Conservation (phyloP, 179 eudicot species). For the Spinacia oleracea region DNA sequence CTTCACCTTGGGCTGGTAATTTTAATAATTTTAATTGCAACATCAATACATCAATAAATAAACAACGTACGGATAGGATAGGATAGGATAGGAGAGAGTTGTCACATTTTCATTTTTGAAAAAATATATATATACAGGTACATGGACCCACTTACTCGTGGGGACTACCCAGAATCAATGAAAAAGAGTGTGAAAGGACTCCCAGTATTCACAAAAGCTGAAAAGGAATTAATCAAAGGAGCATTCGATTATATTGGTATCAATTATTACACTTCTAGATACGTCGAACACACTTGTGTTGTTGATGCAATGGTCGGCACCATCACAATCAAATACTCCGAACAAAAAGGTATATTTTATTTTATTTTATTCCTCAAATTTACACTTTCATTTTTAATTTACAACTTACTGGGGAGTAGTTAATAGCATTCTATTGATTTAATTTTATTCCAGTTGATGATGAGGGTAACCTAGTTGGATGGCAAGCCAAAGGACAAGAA, state of each 20-base stretch:
- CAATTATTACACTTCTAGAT: constrained; percentile 26
- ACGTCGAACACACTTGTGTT: neutral
- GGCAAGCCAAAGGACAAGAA: constrained; percentile 19
- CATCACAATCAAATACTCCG: neutral
- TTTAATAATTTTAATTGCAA: no score
- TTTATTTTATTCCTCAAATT: no score
- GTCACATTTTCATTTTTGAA: no score
- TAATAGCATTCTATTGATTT: neutral
- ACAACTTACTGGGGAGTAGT: no score
- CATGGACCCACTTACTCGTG: constrained; percentile 16
- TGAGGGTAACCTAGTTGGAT: neutral
- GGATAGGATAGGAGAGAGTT: no score
- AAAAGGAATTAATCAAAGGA: constrained; percentile 11
- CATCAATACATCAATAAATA: no score
- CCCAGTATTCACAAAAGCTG: constrained; percentile 6
- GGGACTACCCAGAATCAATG: constrained; percentile 20
- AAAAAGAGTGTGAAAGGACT: constrained; percentile 8
- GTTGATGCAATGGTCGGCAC: neutral
- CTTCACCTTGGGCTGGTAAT: constrained; percentile 21
- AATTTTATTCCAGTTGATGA: neutral
- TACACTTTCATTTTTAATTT: no score
- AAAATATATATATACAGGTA: neutral
- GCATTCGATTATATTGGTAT: constrained; percentile 24
- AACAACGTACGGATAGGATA: no score
- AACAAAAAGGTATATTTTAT: neutral